phyloP scores from a whole-genome alignment of 192 early-diverging fungal species.

The Gonapodya prolifera region DNA sequence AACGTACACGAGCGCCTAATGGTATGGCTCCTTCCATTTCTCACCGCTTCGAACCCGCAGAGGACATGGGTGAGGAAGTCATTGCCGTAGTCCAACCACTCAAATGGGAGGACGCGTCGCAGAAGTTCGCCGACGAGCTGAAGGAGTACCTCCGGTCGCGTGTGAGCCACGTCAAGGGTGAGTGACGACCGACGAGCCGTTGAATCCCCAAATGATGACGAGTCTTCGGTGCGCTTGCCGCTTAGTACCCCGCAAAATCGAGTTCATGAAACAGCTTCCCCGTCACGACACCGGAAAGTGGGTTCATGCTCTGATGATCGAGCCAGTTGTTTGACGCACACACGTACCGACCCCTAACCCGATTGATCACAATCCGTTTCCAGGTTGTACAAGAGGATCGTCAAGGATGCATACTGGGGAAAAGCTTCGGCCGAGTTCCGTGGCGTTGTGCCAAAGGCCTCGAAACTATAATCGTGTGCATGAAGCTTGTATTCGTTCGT shows the following conservation, averaged over 20 bases:
- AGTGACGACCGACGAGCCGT: no score
- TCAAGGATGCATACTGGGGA: constrained; percentile 6
- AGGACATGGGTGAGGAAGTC: constrained; percentile 5
- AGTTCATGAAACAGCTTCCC: not conserved
- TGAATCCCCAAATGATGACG: no score
- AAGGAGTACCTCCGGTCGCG: not conserved
- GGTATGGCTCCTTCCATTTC: not conserved
- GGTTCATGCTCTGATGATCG: not conserved
- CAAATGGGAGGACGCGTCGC: not conserved
- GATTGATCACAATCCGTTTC: not conserved
- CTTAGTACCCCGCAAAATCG: not conserved
- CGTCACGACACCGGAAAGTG: constrained; percentile 6
- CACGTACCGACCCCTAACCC: not conserved
- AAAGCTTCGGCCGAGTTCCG: not conserved
- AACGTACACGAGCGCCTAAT: no score
- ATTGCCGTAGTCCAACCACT: not conserved
- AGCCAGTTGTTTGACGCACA: no score
- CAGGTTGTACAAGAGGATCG: not conserved
- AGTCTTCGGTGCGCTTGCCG: not conserved
- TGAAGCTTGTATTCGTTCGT: no score
- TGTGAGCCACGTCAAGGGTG: not conserved
- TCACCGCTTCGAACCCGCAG: not conserved
- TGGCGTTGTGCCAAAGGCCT: not conserved
- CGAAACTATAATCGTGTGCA: not conserved
- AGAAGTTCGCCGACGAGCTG: not conserved